A percentile compares a stretch with the other conserved stretches of the same genome.
Evolutionary conservation across 495 filamentous ascomycete species (phyloP).

Genomic region (Penicillium antarcticum): DNA sequence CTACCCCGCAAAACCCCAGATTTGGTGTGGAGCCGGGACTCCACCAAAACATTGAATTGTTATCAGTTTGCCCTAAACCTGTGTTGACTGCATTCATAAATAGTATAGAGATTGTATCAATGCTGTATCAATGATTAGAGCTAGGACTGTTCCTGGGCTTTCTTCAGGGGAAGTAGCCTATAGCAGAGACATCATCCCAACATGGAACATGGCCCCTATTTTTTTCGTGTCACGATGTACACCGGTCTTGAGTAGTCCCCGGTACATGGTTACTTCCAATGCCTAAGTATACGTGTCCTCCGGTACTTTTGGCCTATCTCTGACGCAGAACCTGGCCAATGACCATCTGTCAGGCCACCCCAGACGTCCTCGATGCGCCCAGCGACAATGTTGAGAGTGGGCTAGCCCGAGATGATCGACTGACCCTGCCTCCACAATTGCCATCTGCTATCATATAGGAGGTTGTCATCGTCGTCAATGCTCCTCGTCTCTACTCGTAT

Average conservation of each 20-base stretch:
- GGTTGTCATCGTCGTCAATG: background rate
- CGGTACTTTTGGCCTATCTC: background rate
- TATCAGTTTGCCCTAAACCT: too few species aligned
- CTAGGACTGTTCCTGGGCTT: background rate
- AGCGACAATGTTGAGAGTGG: background rate
- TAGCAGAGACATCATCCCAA: background rate
- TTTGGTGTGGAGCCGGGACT: too few species aligned
- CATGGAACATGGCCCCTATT: background rate
- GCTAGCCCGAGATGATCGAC: background rate
- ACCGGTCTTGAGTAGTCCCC: background rate
- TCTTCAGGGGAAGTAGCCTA: background rate
- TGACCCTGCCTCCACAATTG: background rate
- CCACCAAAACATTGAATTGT: too few species aligned
- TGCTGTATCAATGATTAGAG: too few species aligned
- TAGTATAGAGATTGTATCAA: too few species aligned
- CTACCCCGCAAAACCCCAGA: too few species aligned
- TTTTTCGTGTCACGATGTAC: slow-evolving; percentile 2
- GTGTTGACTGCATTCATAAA: too few species aligned
- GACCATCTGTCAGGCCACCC: background rate
- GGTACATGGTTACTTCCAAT: background rate
- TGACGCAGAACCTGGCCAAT: slow-evolving; percentile 5
- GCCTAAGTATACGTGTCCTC: background rate
- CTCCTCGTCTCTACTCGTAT: background rate
- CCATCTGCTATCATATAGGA: background rate
- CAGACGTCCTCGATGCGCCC: background rate